These are phyloP conservation scores for Ulota crispa DNA, from an alignment of 225 moss, liverwort and hornwort species.

Conservation along the genomic window DNA sequence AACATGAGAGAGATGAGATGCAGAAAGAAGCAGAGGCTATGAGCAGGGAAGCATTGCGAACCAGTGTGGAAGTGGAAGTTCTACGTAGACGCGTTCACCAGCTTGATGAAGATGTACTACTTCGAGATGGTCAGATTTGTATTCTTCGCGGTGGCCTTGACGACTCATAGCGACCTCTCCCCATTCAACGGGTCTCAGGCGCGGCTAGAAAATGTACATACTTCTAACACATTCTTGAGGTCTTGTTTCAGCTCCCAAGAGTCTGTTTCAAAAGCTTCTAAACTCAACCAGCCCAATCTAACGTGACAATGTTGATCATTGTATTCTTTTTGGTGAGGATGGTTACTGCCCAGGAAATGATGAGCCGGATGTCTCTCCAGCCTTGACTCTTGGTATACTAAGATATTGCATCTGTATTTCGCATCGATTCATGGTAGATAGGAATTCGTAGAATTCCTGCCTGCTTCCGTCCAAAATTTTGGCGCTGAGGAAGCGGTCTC, in stretches of 20 bases:
- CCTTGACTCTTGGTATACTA: conserved; percentile 38
- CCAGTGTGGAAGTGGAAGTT: conserved; percentile 60
- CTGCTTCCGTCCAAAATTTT: background rate
- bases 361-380: conserved; percentile 32
- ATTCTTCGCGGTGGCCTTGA: conserved; percentile 63
- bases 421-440: conserved; percentile 28
- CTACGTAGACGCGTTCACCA: conserved; percentile 61
- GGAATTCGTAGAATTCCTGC: conserved; percentile 14
- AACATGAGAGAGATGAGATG: conserved; percentile 59
- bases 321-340: conserved; percentile 28
- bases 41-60: conserved; percentile 61
- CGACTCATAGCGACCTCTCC: conserved; percentile 33
- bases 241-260: conserved; percentile 23
- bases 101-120: conserved; percentile 65
- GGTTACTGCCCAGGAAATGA: conserved; percentile 35
- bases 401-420: conserved; percentile 16
- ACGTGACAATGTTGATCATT: conserved; percentile 30
- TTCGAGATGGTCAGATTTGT: conserved; percentile 65
- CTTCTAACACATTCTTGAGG: conserved; percentile 36
- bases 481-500: conserved; percentile 15
- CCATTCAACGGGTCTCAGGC: background rate
- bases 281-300: conserved; percentile 16
- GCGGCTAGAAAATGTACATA: conserved; percentile 42
- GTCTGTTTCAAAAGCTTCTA: conserved; percentile 18
- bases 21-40: conserved; percentile 57